Conservation (phyloP, 495 filamentous ascomycete genomes). For the Aspergillus cavernicola region DNA sequence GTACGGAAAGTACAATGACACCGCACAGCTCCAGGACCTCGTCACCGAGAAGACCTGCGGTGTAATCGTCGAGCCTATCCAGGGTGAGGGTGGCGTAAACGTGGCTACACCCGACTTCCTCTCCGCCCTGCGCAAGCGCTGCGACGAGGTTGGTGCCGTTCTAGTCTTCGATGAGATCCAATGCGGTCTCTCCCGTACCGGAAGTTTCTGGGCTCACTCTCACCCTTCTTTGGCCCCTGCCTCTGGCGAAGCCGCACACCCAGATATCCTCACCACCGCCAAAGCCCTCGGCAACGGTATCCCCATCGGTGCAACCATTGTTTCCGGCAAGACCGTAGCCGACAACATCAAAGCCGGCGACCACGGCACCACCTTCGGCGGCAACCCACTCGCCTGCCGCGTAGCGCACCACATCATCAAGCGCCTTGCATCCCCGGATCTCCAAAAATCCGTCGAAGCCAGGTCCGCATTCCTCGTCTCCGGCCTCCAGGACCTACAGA, state of each 20-base stretch:
- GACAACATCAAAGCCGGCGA: slow-evolving; percentile 87
- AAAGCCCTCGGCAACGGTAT: slow-evolving; percentile 97
- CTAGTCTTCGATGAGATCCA: slow-evolving; percentile 97
- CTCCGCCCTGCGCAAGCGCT: slow-evolving; percentile 68
- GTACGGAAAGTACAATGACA: slow-evolving; percentile 83
- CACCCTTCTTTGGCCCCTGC: slow-evolving; percentile 52
- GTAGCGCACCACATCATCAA: slow-evolving; percentile 79
- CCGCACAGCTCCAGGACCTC: slow-evolving; percentile 61
- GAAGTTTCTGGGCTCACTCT: slow-evolving; percentile 82
- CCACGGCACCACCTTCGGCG: slow-evolving; percentile 96
- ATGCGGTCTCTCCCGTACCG: slow-evolving; percentile 84
- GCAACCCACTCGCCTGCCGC: slow-evolving; percentile 84
- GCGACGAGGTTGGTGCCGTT: slow-evolving; percentile 81
- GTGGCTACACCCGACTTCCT: slow-evolving; percentile 81
- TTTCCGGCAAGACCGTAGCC: slow-evolving; percentile 65
- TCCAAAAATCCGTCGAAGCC: slow-evolving; percentile 60
- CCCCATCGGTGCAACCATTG: slow-evolving; percentile 88
- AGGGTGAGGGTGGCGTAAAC: slow-evolving; percentile 92
- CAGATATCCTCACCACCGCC: slow-evolving; percentile 88
- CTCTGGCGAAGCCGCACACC: slow-evolving; percentile 65
- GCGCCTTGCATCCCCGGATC: slow-evolving; percentile 59
- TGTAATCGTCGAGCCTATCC: slow-evolving; percentile 96
- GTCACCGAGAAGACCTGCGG: slow-evolving; percentile 84
- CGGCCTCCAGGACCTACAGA: slow-evolving; percentile 59
- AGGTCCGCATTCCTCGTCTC: slow-evolving; percentile 63